Evolutionary conservation across 2,329 filamentous ascomycete species (phyloP), one percentile per base, ranked within the genome.

Genomic region (Epichloe gansuensis): DNA sequence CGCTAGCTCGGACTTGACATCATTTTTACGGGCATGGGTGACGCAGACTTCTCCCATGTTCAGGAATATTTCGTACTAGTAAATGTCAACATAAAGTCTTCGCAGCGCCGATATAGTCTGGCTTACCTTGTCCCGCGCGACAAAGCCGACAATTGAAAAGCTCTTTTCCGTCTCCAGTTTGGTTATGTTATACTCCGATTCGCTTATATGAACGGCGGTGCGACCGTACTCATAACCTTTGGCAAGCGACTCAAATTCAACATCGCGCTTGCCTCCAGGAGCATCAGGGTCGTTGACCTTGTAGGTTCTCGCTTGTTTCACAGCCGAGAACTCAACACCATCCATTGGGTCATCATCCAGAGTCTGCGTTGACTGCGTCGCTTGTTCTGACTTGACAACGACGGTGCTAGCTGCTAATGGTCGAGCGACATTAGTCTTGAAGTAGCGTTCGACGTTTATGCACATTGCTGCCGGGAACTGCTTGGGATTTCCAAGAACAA

Each of bases 161-260:
- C 78, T 76, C 53, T 85, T 83, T 9, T 71, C 68, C 0, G 89
- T 93, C 60, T 94, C 84, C 36, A 96, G 75, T 57, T 86, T 89
- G n/a, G 89, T 95, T 53, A 96, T 82, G 58, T 90, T 89, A 64
- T 85, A 78, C 60, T 98, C 91, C 0, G 85, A 85, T 59, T 90
- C 84, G 57, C 81, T 87, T 58, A 98, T 95, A 58, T 86, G 84
- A 1, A 98, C 91, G 2, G 87, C 89, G 0, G 91, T 96, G 52
- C 89, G 80, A 45, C 93, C 93, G 64, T 98, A 98, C 62, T 89
- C 84, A 62, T 91, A 98, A 0, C 93, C 93, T 65, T 89, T 95
- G n/a, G 88, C 88, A 39, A 98, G 75, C 15, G 88, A 80, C 13
- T 95, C 89, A 53, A 82, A 81, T 31, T 86, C 81, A 27, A 98